Evolutionary conservation across 805 yeast species (phyloP).

Genomic region (Teunomyces funiuensis): DNA sequence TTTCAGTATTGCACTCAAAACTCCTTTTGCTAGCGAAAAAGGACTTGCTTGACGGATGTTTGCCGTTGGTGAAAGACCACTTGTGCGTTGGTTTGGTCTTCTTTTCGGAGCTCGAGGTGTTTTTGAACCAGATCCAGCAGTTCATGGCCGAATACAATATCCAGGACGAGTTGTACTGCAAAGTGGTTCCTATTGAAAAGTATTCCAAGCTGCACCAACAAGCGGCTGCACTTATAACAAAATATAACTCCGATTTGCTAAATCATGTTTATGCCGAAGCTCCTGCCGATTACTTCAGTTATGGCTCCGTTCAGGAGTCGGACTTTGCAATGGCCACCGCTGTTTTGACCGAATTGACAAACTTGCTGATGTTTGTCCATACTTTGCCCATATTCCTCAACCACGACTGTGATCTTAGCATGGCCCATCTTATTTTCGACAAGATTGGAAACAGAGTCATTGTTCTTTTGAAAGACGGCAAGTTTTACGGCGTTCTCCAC

Average conservation of each 20-base stretch:
- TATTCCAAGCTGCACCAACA: not conserved
- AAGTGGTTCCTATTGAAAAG: slow-evolving; percentile 10
- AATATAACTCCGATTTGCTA: slow-evolving; percentile 2
- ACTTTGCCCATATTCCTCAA: slow-evolving; percentile 48
- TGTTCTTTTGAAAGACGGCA: slow-evolving; percentile 44
- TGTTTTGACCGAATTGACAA: slow-evolving; percentile 28
- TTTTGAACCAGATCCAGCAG: slow-evolving; percentile 45
- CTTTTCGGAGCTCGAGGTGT: slow-evolving; percentile 51
- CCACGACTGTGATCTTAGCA: slow-evolving; percentile 46
- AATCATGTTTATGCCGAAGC: not conserved
- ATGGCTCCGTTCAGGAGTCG: slow-evolving; percentile 15
- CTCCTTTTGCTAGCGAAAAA: slow-evolving; percentile 37
- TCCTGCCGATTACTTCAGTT: slow-evolving; percentile 25
- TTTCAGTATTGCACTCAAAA: slow-evolving; percentile 31
- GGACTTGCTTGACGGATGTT: slow-evolving; percentile 51
- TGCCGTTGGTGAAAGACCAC: slow-evolving; percentile 43
- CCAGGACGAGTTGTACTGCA: slow-evolving; percentile 30
- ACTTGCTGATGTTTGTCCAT: slow-evolving; percentile 45
- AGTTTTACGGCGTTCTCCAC: slow-evolving; percentile 51
- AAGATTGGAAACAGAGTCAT: slow-evolving; percentile 53
- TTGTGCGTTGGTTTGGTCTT: slow-evolving; percentile 46
- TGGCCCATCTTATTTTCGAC: slow-evolving; percentile 52
- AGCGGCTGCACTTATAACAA: slow-evolving; percentile 1
- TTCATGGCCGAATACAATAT: slow-evolving; percentile 24
- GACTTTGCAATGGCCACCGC: slow-evolving; percentile 12